A percentile compares a stretch with the other conserved stretches of the same genome.
phyloP scores from a whole-genome alignment of 1,284 basidiomycete species.

The Apiotrichum siamense region DNA sequence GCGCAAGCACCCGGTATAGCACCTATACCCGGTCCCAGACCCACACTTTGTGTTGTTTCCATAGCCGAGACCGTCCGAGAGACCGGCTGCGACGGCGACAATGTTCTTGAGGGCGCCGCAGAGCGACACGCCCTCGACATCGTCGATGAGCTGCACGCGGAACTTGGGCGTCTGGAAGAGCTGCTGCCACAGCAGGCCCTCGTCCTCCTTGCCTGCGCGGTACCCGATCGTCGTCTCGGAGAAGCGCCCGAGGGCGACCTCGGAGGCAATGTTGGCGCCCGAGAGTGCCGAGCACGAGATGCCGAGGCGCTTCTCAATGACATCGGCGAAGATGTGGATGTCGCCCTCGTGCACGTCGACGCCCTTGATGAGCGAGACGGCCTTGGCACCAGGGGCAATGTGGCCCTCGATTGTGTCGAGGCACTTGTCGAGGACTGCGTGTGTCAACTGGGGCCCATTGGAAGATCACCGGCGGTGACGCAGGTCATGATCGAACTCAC shows the following conservation, averaged over 20 bases:
- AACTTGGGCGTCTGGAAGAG: conserved; percentile 52
- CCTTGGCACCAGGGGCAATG: conserved; percentile 45
- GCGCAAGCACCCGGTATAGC: too few species aligned
- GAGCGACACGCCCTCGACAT: conserved; percentile 53
- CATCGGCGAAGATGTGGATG: conserved; percentile 56
- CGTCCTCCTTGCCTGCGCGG: conserved; percentile 43
- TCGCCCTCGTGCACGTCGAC: conserved; percentile 51
- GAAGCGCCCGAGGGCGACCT: conserved; percentile 52
- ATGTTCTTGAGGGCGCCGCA: conserved; percentile 57
- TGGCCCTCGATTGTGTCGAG: conserved; percentile 49
- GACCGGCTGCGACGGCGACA: conserved; percentile 55
- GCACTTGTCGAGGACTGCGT: conserved; percentile 39
- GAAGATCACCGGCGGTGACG: not conserved
- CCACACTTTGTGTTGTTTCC: conserved; percentile 56
- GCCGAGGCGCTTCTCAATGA: conserved; percentile 53
- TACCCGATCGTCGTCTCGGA: conserved; percentile 57
- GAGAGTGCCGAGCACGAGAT: conserved; percentile 54
- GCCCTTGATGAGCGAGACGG: conserved; percentile 53
- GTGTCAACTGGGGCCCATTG: not conserved
- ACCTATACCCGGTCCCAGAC: conserved; percentile 5
- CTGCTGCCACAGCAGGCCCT: conserved; percentile 50
- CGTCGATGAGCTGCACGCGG: conserved; percentile 53
- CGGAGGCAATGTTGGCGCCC: conserved; percentile 58
- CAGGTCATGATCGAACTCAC: conserved; percentile 29
- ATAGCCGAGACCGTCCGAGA: conserved; percentile 54